Evolutionary conservation across 2,329 filamentous ascomycete species (phyloP).

Genomic region (Fusarium floridanum): DNA sequence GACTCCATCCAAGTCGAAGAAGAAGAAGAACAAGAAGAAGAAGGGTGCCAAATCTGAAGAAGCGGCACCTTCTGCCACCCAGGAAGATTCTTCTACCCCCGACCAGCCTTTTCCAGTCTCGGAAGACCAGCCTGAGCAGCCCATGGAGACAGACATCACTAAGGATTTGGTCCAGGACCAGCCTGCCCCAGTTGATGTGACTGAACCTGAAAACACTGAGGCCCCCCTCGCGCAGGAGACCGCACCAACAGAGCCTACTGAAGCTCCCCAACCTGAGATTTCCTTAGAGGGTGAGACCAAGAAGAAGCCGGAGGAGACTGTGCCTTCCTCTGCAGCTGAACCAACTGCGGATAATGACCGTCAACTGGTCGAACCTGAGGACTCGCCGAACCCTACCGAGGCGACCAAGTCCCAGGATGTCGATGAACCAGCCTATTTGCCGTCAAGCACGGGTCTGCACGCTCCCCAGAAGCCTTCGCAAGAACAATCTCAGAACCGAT

Average conservation of each 20-base stretch:
- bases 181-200: background rate
- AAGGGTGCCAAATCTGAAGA: slow-evolving; percentile 37
- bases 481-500: slow-evolving; percentile 29
- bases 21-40: slow-evolving; percentile 50
- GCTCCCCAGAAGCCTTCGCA: slow-evolving; percentile 18
- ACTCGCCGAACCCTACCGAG: background rate
- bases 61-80: slow-evolving; percentile 17
- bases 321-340: background rate
- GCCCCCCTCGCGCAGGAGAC: background rate
- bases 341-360: background rate
- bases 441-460: slow-evolving; percentile 14
- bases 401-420: slow-evolving; percentile 16
- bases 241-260: background rate
- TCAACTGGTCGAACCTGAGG: slow-evolving; percentile 12
- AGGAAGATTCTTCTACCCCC: slow-evolving; percentile 2
- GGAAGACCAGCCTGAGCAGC: slow-evolving; percentile 7
- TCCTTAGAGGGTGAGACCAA: background rate
- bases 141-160: background rate
- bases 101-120: slow-evolving; percentile 7
- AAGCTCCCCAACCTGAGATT: slow-evolving; percentile 1
- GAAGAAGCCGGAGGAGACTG: slow-evolving; percentile 11
- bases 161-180: slow-evolving; percentile 6
- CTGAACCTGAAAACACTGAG: slow-evolving; percentile 2
- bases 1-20: slow-evolving; percentile 31
- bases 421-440: slow-evolving; percentile 19